phyloP scores from a whole-genome alignment of 768 basidiomycete genomes.

The Macrolepiota albuminosa region DNA sequence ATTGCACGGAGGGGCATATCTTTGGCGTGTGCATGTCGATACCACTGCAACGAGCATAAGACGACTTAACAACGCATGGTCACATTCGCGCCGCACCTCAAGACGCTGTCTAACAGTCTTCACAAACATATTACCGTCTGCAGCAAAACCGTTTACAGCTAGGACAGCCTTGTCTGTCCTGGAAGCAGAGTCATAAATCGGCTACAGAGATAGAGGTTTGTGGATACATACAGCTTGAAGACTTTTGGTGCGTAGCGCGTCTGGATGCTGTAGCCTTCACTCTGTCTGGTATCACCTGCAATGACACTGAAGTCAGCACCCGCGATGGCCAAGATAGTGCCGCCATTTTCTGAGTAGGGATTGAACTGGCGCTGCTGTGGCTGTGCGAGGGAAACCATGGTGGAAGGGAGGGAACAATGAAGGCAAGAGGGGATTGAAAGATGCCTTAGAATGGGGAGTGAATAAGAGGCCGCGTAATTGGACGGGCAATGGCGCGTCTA shows the following conservation, averaged over 20 bases:
- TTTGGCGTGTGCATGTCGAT: slow-evolving; percentile 93
- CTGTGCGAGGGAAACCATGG: slow-evolving; percentile 32
- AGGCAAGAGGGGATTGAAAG: slow-evolving; percentile 17
- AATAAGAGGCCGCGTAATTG: slow-evolving; percentile 42
- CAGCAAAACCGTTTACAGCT: slow-evolving; percentile 95
- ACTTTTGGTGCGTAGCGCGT: slow-evolving; percentile 96
- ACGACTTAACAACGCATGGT: not conserved
- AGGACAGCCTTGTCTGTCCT: slow-evolving; percentile 92
- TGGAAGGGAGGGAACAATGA: slow-evolving; percentile 17
- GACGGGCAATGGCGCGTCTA: slow-evolving; percentile 32
- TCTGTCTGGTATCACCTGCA: slow-evolving; percentile 95
- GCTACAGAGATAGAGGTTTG: not conserved
- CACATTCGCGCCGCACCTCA: slow-evolving; percentile 55
- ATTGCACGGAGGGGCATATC: slow-evolving; percentile 97
- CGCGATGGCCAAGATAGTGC: slow-evolving; percentile 94
- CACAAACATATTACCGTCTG: slow-evolving; percentile 96
- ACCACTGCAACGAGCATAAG: slow-evolving; percentile 63
- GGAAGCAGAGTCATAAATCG: slow-evolving; percentile 10
- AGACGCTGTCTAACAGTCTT: slow-evolving; percentile 94
- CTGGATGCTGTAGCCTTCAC: slow-evolving; percentile 96
- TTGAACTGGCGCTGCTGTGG: slow-evolving; percentile 67
- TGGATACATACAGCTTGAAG: slow-evolving; percentile 71
- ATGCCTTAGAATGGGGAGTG: slow-evolving; percentile 22
- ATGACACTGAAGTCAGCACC: slow-evolving; percentile 92
- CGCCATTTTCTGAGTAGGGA: slow-evolving; percentile 91